Conservation (phyloP, 257 asterid genomes). For the Solanum arcanum region DNA sequence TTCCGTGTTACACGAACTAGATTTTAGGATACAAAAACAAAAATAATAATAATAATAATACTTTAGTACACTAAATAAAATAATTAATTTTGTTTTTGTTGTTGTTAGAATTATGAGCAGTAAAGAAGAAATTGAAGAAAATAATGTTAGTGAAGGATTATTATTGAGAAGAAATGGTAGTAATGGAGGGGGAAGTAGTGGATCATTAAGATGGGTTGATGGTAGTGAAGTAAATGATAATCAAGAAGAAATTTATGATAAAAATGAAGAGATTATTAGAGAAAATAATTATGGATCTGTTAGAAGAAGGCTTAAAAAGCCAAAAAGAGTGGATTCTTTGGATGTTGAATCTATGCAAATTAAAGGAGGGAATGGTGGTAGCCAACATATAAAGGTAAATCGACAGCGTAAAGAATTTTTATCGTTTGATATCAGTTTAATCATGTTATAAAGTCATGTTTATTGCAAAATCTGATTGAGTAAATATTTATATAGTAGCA, state of each 20-base stretch:
- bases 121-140: conserved; percentile 57
- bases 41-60: background rate
- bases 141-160: conserved; percentile 30
- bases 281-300: conserved; percentile 49
- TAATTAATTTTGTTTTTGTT: background rate
- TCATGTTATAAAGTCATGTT: background rate
- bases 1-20: background rate
- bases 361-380: conserved; percentile 32
- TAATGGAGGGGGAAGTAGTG: conserved; percentile 24
- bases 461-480: background rate
- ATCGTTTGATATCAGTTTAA: background rate
- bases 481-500: background rate
- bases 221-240: conserved; percentile 50
- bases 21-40: background rate
- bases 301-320: conserved; percentile 81
- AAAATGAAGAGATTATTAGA: conserved; percentile 23
- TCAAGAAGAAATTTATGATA: conserved; percentile 41
- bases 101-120: conserved; percentile 18
- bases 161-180: conserved; percentile 32
- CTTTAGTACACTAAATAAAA: background rate
- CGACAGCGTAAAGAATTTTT: background rate
- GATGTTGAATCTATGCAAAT: conserved; percentile 93
- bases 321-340: conserved; percentile 68
- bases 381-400: conserved; percentile 9
- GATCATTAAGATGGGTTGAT: conserved; percentile 21